Percentiles rank a stretch among this genome's conserved stretches.
These are phyloP conservation scores for Penicillium lividum DNA, from an alignment of 495 filamentous ascomycete species.

Conservation along the genomic window DNA sequence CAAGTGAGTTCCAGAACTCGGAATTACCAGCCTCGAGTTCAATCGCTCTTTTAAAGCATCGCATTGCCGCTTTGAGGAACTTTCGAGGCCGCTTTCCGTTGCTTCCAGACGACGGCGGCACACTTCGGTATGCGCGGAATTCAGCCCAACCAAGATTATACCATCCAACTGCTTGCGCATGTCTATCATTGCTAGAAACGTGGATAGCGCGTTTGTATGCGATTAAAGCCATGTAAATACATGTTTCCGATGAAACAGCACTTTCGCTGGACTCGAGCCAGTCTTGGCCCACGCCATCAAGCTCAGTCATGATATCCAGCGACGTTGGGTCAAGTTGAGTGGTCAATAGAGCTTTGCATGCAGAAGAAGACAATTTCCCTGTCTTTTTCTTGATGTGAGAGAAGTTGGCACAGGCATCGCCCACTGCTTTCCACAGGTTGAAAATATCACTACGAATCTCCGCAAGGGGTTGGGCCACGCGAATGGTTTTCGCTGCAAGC, in stretches of 20 bases:
- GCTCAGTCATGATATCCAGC: constrained; percentile 64
- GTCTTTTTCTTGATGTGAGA: constrained; percentile 69
- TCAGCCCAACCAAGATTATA: constrained; percentile 97
- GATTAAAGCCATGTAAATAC: constrained; percentile 70
- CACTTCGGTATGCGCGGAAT: constrained; percentile 71
- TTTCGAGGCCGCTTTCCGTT: constrained; percentile 47
- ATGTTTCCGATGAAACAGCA: constrained; percentile 35
- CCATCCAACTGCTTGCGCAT: constrained; percentile 94
- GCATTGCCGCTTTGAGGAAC: constrained; percentile 78
- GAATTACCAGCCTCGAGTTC: constrained; percentile 93
- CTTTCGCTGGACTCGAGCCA: constrained; percentile 50
- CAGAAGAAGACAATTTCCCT: constrained; percentile 55
- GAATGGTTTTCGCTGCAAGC: constrained; percentile 61
- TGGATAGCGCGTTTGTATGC: constrained; percentile 85
- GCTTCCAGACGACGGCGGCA: constrained; percentile 44
- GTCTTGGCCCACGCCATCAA: constrained; percentile 66
- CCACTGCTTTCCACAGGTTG: constrained; percentile 92
- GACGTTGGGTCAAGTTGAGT: constrained; percentile 50
- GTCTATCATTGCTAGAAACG: constrained; percentile 68
- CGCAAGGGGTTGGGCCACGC: constrained; percentile 53
- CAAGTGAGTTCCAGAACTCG: constrained; percentile 97
- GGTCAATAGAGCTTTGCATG: constrained; percentile 56
- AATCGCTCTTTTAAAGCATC: constrained; percentile 95
- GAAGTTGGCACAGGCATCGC: constrained; percentile 85
- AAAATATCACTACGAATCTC: constrained; percentile 65